Conservation (phyloP, 75 land plant genomes). For the Isoetes taiwanensis region DNA sequence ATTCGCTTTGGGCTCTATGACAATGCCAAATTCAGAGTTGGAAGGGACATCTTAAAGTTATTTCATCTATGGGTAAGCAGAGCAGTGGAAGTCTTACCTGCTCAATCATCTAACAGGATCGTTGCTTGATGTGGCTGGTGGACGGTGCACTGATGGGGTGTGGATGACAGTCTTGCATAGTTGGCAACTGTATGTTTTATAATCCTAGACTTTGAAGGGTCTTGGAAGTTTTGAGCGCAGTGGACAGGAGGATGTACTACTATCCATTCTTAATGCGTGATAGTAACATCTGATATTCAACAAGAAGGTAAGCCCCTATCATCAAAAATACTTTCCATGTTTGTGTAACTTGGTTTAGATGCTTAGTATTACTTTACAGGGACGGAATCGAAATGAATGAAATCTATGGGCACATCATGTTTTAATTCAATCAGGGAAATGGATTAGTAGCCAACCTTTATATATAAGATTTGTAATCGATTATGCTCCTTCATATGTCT, state of each 20-base stretch:
- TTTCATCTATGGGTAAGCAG: slow-evolving; percentile 32
- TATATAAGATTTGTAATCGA: neutral
- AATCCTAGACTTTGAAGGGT: slow-evolving; percentile 25
- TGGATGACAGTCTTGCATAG: slow-evolving; percentile 23
- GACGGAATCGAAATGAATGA: too few relatives aligned
- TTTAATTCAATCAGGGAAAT: neutral
- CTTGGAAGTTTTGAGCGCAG: slow-evolving; percentile 30
- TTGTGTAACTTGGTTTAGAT: neutral
- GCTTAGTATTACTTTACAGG: too few relatives aligned
- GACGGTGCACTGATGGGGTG: slow-evolving; percentile 30
- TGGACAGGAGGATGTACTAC: slow-evolving; percentile 26
- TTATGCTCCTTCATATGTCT: too few relatives aligned
- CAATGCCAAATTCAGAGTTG: slow-evolving; percentile 9
- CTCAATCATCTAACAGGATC: slow-evolving; percentile 22
- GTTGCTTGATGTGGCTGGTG: slow-evolving; percentile 32
- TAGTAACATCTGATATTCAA: slow-evolving; percentile 29
- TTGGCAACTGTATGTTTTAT: slow-evolving; percentile 17
- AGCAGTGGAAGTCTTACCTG: slow-evolving; percentile 36
- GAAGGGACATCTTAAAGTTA: slow-evolving; percentile 22
- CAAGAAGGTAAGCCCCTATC: slow-evolving; percentile 15
- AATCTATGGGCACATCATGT: too few relatives aligned
- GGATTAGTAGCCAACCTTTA: neutral
- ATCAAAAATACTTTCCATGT: neutral
- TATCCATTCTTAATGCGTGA: slow-evolving; percentile 20
- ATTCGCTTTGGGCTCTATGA: slow-evolving; percentile 25